Conservation (phyloP, 2,329 filamentous ascomycete species). For the Trichoderma koningii region DNA sequence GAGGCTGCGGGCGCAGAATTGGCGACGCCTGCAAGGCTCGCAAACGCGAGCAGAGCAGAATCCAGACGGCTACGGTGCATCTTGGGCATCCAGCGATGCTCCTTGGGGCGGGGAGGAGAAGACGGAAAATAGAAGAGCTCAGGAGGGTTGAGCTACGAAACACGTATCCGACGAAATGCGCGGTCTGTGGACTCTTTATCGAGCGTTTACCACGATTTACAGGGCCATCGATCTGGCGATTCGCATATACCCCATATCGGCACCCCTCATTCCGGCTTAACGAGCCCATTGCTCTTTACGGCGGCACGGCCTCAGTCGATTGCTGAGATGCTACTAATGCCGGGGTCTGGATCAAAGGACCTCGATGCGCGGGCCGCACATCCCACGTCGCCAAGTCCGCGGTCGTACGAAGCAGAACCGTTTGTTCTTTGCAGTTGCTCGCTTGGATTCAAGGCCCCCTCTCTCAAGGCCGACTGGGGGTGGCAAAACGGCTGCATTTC, state of each 20-base stretch:
- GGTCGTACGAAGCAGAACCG: neutral
- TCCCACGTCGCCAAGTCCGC: conserved; percentile 16
- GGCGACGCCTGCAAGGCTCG: conserved; percentile 1
- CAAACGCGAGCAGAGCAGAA: conserved; percentile 10
- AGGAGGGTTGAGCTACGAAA: neutral
- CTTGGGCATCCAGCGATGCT: neutral
- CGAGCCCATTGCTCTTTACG: conserved; percentile 16
- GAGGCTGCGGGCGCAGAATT: conserved; percentile 1
- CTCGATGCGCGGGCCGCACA: conserved; percentile 8
- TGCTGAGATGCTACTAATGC: conserved; percentile 7
- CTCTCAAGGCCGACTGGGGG: conserved; percentile 14
- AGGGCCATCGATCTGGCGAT: conserved; percentile 15
- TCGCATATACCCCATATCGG: conserved; percentile 9
- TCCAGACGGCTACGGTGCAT: conserved; percentile 10
- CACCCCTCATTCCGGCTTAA: conserved; percentile 11
- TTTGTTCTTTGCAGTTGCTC: conserved; percentile 6
- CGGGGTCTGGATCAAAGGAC: conserved; percentile 8
- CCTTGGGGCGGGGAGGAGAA: neutral
- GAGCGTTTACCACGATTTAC: conserved; percentile 5
- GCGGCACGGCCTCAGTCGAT: conserved; percentile 14
- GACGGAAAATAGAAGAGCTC: neutral
- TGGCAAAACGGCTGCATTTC: conserved; percentile 6
- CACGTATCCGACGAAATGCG: neutral
- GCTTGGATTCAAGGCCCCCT: conserved; percentile 10
- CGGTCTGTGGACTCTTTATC: conserved; percentile 16